Conservation (phyloP, 1,139 yeast species). For the Suhomyces taliae region DNA sequence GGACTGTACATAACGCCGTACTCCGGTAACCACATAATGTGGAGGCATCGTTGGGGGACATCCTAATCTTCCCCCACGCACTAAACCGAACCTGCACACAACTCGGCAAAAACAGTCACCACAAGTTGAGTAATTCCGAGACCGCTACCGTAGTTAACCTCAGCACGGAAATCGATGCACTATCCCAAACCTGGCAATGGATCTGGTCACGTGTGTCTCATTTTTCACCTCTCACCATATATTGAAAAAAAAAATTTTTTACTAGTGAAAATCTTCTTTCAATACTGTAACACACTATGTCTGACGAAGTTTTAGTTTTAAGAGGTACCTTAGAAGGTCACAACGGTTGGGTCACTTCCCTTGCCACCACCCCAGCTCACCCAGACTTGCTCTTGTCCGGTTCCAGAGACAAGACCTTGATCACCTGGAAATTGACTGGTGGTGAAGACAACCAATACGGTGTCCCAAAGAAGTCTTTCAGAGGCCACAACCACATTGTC, state of each 20-base stretch:
- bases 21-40: too few species aligned
- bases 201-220: conserved; percentile 2
- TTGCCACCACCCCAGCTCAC: conserved; percentile 97
- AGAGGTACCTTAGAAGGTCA: conserved; percentile 98
- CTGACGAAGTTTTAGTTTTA: conserved; percentile 95
- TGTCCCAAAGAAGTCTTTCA: conserved; percentile 95
- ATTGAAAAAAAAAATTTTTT: conserved; percentile 5
- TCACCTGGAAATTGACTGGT: conserved; percentile 98
- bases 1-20: too few species aligned
- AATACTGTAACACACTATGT: conserved; percentile 38
- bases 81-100: conserved; percentile 19
- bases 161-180: conserved; percentile 17
- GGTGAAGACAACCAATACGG: conserved; percentile 95
- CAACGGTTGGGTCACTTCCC: conserved; percentile 93
- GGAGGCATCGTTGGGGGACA: background rate
- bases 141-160: conserved; percentile 25
- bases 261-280: background rate
- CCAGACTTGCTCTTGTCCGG: conserved; percentile 98
- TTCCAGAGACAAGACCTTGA: conserved; percentile 98
- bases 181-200: background rate
- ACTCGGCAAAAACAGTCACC: conserved; percentile 43
- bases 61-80: too few species aligned
- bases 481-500: conserved; percentile 99
- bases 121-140: conserved; percentile 35
- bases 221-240: conserved; percentile 1